Evolutionary conservation across 352 stramenopile genomes (phyloP), one percentile per base, ranked within the genome.

Genomic region (Thraustochytrium sp.): DNA sequence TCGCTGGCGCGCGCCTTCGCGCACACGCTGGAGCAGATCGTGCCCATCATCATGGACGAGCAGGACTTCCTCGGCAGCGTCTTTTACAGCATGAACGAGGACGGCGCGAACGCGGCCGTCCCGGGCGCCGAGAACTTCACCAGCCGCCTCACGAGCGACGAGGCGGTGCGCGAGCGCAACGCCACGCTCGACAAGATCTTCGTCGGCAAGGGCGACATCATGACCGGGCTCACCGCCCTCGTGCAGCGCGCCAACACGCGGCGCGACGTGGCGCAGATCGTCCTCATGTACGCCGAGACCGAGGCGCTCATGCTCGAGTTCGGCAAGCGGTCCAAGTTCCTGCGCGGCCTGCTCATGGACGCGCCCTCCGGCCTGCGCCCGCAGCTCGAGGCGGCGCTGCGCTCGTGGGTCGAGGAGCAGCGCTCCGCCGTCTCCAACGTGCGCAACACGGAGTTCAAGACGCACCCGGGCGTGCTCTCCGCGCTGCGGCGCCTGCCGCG

Each of bases 1-100:
- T 80, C 68, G 23, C 34, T 46, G 8, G 34, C 48, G 9, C 26
- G 37, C 37, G 68, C 68, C 5, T 51, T 46, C 2, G 34, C 42
- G 34, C 68, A 80, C 68, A 26, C 44, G 42, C 46, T 80, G 51
- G 68, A 46, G 18, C 44, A 80, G 42, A 44, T 80, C n/a, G 37
- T 61, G 34, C 68, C 68, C 53, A 65, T 80, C 23, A 38, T 80
- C n/a, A 44, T 80, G 48, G 48, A 64, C 37, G 65, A 77, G 46
- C 65, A 80, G 29, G 31, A 61, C 31, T 80, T 80, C 37, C 68
- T 80, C 13, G 31, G 44, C 1, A 31, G 16, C 5, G 51, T 51
- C 5, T 51, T 80, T 34, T 65, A 53, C n/a, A 46, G 53, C 2
- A 44, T 61, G 13, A 46, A 80, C n/a, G 48, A 64, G 29, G 26